Conservation (phyloP, 2,329 filamentous ascomycete species). For the Acarospora socialis region DNA sequence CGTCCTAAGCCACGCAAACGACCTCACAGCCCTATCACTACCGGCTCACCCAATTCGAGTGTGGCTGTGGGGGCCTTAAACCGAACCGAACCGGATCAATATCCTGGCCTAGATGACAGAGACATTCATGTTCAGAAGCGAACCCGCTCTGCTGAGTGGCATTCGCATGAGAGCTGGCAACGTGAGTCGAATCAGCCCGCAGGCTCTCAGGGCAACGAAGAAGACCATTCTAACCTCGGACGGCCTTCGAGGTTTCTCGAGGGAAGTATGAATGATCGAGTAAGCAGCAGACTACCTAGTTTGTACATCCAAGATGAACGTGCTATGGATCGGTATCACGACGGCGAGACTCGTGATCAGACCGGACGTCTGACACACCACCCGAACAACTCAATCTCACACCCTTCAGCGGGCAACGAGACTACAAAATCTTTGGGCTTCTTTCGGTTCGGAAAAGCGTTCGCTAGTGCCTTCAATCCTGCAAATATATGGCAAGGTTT, state of each 20-base stretch:
- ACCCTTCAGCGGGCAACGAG: conserved; percentile 17
- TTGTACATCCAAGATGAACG: conserved; percentile 42
- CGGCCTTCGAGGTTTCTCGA: conserved; percentile 50
- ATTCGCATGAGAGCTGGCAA: conserved; percentile 8
- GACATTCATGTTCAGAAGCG: conserved; percentile 6
- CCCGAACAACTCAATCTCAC: conserved; percentile 4
- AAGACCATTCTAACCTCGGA: neutral
- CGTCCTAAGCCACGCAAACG: conserved; percentile 10
- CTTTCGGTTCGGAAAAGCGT: conserved; percentile 41
- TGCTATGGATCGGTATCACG: conserved; percentile 9
- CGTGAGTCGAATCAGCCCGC: neutral
- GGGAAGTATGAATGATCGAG: conserved; percentile 74
- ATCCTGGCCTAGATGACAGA: neutral
- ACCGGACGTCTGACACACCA: neutral
- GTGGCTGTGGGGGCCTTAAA: no score
- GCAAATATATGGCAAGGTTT: conserved; percentile 32
- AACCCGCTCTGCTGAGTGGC: conserved; percentile 10
- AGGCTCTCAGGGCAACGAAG: neutral
- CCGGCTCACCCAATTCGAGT: conserved; percentile 3
- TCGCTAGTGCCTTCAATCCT: conserved; percentile 41
- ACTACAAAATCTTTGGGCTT: conserved; percentile 31
- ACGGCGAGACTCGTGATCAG: neutral
- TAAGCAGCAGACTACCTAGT: conserved; percentile 55
- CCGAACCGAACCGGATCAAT: no score
- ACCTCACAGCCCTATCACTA: conserved; percentile 3